A percentile compares a stretch with the other conserved stretches of the same genome.
Conservation (phyloP, 208 protist genomes). For the Crithidia thermophila region DNA sequence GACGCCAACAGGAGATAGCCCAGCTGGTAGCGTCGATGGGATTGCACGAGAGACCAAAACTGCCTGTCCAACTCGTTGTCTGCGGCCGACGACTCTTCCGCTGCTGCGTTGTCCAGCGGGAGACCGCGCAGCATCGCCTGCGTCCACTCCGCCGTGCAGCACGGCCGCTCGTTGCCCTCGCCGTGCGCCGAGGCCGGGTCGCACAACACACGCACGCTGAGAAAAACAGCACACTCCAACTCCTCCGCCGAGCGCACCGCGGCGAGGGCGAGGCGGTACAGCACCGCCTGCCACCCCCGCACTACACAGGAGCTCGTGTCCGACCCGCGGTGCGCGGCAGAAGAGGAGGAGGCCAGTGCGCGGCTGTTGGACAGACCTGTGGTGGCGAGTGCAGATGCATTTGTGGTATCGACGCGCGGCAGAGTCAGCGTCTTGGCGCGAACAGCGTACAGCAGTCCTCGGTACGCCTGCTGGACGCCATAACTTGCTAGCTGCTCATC, state of each 20-base stretch:
- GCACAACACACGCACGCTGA: constrained; percentile 63
- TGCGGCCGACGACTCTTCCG: neutral
- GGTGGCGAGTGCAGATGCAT: neutral
- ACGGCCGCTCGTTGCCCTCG: constrained; percentile 85
- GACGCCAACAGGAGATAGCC: constrained; percentile 61
- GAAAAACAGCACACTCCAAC: constrained; percentile 45
- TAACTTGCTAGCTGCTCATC: constrained; percentile 83
- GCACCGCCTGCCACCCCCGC: constrained; percentile 44
- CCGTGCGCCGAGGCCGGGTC: constrained; percentile 62
- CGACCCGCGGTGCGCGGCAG: neutral
- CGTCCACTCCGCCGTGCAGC: constrained; percentile 67
- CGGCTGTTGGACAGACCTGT: too few relatives aligned
- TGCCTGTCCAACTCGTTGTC: constrained; percentile 1
- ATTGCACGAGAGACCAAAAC: constrained; percentile 20
- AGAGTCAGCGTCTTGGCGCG: constrained; percentile 13
- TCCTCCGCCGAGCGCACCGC: constrained; percentile 22
- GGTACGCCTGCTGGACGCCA: constrained; percentile 65
- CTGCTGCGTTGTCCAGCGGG: neutral
- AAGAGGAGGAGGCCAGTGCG: neutral
- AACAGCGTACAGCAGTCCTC: constrained; percentile 59
- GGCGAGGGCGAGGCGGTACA: constrained; percentile 48
- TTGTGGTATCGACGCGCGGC: neutral
- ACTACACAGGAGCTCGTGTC: constrained; percentile 8
- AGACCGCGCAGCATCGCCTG: constrained; percentile 43
- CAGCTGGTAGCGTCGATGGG: constrained; percentile 58